Percentiles rank a stretch among this genome's conserved stretches.
Evolutionary conservation across 441 rosid genomes (phyloP).

Genomic region (Arabidopsis lyrata): DNA sequence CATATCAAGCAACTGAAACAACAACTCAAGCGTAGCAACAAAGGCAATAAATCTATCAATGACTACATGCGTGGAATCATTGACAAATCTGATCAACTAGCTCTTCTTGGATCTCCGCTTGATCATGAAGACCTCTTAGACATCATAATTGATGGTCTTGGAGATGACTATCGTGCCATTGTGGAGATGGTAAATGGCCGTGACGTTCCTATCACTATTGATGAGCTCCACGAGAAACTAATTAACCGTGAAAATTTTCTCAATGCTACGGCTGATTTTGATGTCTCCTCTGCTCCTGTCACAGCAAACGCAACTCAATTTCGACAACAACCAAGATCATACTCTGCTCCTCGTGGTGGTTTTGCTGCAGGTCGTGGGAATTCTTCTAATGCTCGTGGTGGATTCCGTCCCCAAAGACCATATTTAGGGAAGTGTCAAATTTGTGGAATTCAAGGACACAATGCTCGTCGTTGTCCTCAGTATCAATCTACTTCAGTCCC

Average conservation of each 20-base stretch:
- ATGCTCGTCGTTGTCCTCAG: no score
- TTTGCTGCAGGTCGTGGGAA: no score
- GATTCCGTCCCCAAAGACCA: no score
- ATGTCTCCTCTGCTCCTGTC: neutral
- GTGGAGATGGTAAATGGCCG: neutral
- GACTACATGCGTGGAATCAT: neutral
- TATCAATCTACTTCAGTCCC: no score
- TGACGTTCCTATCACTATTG: neutral
- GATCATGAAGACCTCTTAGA: neutral
- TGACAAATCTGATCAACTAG: neutral
- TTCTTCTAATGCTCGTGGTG: no score
- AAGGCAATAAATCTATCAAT: neutral
- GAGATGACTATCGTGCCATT: neutral
- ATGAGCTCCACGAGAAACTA: neutral
- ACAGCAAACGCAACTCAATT: neutral
- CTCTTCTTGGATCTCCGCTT: neutral
- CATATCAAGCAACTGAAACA: neutral
- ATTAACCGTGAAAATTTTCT: neutral
- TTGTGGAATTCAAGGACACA: no score
- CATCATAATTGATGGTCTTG: neutral
- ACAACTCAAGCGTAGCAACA: neutral
- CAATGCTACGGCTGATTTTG: neutral
- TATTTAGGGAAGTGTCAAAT: neutral
- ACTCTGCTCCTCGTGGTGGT: no score
- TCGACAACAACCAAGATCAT: no score